Conservation (phyloP, 345 rosid genomes). For the Heritiera littoralis region DNA sequence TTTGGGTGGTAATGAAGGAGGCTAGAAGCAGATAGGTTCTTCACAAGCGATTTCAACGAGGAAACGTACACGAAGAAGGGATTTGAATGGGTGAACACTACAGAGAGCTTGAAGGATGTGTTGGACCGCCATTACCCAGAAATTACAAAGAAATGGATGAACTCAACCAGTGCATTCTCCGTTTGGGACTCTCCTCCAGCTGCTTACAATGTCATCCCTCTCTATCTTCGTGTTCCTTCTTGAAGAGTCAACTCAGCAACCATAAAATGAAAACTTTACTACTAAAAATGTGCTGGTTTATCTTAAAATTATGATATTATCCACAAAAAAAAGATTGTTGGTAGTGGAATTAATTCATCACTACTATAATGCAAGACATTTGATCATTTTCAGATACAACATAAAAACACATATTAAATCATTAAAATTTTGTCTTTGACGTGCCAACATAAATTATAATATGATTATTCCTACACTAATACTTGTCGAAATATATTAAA, state of each 20-base stretch:
- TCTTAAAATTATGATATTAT: no score
- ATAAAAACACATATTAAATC: no score
- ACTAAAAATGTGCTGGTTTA: no score
- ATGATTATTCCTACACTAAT: no score
- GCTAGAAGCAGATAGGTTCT: constrained; percentile 59
- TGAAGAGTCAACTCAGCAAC: not conserved
- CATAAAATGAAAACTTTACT: no score
- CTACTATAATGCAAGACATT: no score
- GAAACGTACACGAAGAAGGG: constrained; percentile 55
- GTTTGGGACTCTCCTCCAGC: constrained; percentile 57
- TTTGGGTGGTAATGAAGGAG: constrained; percentile 39
- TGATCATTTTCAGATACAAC: no score
- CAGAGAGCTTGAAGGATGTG: constrained; percentile 52
- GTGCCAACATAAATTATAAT: no score
- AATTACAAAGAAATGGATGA: constrained; percentile 54
- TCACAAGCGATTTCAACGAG: constrained; percentile 54
- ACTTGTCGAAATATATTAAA: no score
- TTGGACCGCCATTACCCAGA: constrained; percentile 55
- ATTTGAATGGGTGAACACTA: constrained; percentile 54
- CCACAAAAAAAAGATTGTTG: no score
- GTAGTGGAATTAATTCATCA: no score
- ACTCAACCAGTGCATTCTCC: constrained; percentile 54
- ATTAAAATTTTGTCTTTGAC: no score
- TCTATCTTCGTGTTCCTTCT: constrained; percentile 46
- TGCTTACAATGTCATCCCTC: constrained; percentile 41